A percentile compares a stretch with the other conserved stretches of the same genome.
Evolutionary conservation across 1,284 basidiomycete species (phyloP).

Genomic region (Fomitiporia mediterranea): DNA sequence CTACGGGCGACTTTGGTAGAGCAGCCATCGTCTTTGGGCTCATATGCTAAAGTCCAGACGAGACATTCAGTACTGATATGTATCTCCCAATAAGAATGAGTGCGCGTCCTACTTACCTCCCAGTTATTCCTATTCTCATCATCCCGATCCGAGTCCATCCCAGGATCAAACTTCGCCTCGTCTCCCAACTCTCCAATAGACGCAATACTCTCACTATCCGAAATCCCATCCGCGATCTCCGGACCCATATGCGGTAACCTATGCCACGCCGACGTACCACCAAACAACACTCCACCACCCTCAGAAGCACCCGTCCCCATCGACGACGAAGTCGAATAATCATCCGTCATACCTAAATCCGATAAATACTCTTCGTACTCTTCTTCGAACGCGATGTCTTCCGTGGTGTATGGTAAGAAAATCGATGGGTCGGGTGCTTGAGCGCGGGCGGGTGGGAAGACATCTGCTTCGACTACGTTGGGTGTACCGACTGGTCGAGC

Average conservation of each 20-base stretch:
- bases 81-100: too few species aligned
- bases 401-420: conserved; percentile 79
- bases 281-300: conserved; percentile 27
- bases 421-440: conserved; percentile 80
- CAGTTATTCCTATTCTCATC: conserved; percentile 88
- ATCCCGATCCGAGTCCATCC: conserved; percentile 46
- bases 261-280: conserved; percentile 70
- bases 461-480: conserved; percentile 71
- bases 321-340: conserved; percentile 21
- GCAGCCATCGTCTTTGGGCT: conserved; percentile 90
- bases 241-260: conserved; percentile 65
- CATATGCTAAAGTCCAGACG: conserved; percentile 67
- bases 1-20: conserved; percentile 81
- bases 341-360: conserved; percentile 63
- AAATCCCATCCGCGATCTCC: conserved; percentile 75
- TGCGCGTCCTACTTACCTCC: conserved; percentile 72
- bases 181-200: conserved; percentile 83
- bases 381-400: conserved; percentile 83
- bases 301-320: background rate
- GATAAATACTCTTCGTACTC: conserved; percentile 85
- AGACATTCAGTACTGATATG: too few species aligned
- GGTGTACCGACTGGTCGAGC: conserved; percentile 73
- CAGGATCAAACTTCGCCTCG: conserved; percentile 61
- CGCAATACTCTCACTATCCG: conserved; percentile 86
- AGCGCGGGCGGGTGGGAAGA: conserved; percentile 77